Evolutionary conservation across 176 grass and related monocot genomes (phyloP).

Genomic region (Triticum monococcum): DNA sequence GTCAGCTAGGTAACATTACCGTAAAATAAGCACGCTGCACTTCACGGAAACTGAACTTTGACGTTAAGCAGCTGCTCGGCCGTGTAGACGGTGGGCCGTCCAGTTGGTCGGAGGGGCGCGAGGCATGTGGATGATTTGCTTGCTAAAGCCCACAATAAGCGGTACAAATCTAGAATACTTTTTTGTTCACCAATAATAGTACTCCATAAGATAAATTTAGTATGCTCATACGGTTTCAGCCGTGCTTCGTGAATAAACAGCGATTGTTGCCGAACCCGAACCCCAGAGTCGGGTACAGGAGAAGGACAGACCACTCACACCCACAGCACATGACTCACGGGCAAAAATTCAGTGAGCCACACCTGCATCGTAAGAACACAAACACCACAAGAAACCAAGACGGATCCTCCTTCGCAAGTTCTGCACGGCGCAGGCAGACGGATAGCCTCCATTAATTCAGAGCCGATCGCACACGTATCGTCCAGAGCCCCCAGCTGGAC

Average conservation of each 20-base stretch:
- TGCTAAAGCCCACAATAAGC: too few relatives aligned
- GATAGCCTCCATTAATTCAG: not conserved
- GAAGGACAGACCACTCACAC: not conserved
- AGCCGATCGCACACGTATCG: not conserved
- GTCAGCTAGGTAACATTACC: too few relatives aligned
- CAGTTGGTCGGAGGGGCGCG: too few relatives aligned
- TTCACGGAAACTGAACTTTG: too few relatives aligned
- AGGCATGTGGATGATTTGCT: too few relatives aligned
- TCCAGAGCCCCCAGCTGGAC: slow-evolving; percentile 23
- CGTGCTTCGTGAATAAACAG: not conserved
- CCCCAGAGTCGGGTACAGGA: too few relatives aligned
- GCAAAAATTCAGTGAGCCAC: not conserved
- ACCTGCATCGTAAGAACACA: not conserved
- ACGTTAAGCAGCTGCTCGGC: too few relatives aligned
- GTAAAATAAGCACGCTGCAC: too few relatives aligned
- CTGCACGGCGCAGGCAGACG: not conserved
- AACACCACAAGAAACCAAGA: not conserved
- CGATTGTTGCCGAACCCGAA: not conserved
- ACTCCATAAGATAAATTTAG: too few relatives aligned
- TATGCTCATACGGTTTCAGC: not conserved
- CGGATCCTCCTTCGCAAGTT: not conserved
- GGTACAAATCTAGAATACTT: too few relatives aligned
- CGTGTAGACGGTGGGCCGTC: too few relatives aligned
- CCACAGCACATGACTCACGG: not conserved
- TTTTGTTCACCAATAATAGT: not conserved